Conservation (phyloP, 345 rosid species). For the Eutrema japonicum region DNA sequence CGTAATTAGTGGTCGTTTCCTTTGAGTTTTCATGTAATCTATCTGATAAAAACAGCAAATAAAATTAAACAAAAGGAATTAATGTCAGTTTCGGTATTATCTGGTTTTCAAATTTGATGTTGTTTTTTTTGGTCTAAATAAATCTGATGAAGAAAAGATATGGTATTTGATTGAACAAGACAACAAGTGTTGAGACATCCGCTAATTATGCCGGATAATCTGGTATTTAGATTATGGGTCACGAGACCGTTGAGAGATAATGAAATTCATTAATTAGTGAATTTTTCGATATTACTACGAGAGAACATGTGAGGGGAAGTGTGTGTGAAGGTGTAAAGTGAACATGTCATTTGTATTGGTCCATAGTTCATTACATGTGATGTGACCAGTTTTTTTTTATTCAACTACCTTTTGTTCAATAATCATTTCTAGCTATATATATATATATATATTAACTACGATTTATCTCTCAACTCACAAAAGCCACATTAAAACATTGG, state of each 20-base stretch:
- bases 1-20: not conserved
- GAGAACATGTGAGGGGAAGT: conserved; percentile 27
- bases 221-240: conserved; percentile 19
- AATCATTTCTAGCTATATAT: not conserved
- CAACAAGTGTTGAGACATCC: not conserved
- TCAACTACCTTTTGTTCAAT: conserved; percentile 21
- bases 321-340: conserved; percentile 18
- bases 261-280: not conserved
- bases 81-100: not conserved
- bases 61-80: not conserved
- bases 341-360: conserved; percentile 39
- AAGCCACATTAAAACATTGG: not conserved
- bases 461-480: not conserved
- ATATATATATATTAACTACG: too few relatives aligned
- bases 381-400: conserved; percentile 5
- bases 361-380: conserved; percentile 33
- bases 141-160: not conserved
- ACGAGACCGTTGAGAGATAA: conserved; percentile 11
- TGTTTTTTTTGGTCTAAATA: not conserved
- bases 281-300: not conserved
- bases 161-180: conserved; percentile 3
- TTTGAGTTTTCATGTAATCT: conserved; percentile 18
- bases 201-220: conserved; percentile 19
- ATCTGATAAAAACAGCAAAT: not conserved
- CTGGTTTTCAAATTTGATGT: not conserved